Evolutionary conservation across 768 basidiomycete species (phyloP), one percentile per base, ranked within the genome.

Genomic region (Pisolithus marmoratus): DNA sequence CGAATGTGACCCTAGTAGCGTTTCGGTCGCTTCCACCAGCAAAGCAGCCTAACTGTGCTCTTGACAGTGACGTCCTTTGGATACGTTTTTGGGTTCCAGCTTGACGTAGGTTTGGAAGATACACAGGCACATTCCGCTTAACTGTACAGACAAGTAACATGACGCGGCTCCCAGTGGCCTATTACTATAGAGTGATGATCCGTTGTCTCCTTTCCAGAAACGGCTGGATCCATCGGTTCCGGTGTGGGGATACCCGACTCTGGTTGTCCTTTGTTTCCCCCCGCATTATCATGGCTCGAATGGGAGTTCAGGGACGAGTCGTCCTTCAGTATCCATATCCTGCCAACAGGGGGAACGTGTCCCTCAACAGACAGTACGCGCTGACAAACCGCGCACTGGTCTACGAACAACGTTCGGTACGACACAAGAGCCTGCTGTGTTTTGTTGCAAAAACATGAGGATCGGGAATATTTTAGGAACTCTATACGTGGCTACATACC

Each of bases 271-370:
- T 45, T 45, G 24, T 8, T 26, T 17, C 14, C 26, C 17, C 17
- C 43, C 23, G 15, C 24, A 19, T 27, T 29, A 24, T 45, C 24
- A 15, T 45, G 22, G 27, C 48, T 49, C 12, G 41, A 8, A 38
- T 41, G 22, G 1, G 15, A 24, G n/a, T 19, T 15, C 8, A 17
- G 19, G 29, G 36, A n/a, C 22, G 41, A 36, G 22, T 17, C 8
- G 23, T 54, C 57, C 38, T 49, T 72, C 9, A 56, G 69, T 22
- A 64, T 68, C 79, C 79, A 85, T 24, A 78, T 60, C 41, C 85
- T 76, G 27, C 80, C 83, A 3, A 88, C 84, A 0, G 86, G 82
- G 1, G 87, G 88, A 8, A 85, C 72, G 62, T 89, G 85, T 0
- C 82, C 83, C 57, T 90, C 86, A 2, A 73, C 70, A 0, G 84